These are phyloP conservation scores for Chlamydomonas sp. DNA, from an alignment of 139 green algal species.

Conservation along the genomic window DNA sequence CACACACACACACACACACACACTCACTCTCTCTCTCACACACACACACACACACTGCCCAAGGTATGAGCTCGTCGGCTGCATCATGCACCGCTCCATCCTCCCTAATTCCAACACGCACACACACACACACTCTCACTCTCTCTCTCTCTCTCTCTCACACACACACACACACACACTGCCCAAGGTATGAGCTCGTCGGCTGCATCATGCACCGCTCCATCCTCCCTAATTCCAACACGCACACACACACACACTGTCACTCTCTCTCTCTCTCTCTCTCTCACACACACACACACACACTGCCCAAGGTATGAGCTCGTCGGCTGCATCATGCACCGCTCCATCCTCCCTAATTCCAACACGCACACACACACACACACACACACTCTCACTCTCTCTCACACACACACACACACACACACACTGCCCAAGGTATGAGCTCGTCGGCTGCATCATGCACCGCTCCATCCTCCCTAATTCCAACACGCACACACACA, in stretches of 20 bases:
- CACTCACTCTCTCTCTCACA: not conserved
- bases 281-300: no score
- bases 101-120: not conserved
- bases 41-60: not conserved
- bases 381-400: not conserved
- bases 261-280: no score
- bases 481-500: not conserved
- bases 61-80: not conserved
- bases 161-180: not conserved
- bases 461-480: not conserved
- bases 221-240: not conserved
- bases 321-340: no score
- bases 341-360: no score
- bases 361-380: not conserved
- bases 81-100: not conserved
- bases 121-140: conserved; percentile 1
- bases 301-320: no score
- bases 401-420: not conserved
- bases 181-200: not conserved
- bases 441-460: no score
- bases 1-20: no score
- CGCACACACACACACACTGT: not conserved
- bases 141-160: not conserved
- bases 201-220: not conserved
- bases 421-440: not conserved